Evolutionary conservation across 2,329 filamentous ascomycete species (phyloP), one percentile per base, ranked within the genome.

Genomic region (Fusarium begoniae): DNA sequence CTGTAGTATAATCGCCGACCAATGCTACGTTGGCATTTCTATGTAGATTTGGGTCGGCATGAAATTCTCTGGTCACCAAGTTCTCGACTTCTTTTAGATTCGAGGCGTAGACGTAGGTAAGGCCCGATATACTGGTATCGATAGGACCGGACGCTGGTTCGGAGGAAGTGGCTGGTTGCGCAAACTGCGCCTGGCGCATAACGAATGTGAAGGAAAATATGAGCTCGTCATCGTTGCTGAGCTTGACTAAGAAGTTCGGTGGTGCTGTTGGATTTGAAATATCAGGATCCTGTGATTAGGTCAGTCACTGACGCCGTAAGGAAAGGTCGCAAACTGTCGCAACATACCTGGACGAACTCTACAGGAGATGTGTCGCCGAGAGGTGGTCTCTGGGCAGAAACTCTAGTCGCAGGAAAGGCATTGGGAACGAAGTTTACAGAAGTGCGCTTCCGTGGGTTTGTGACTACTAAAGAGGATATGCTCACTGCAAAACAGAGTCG

Each of bases 1-100:
- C 91, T 1, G 96, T 99, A 6, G 90, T 89, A 80, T 93, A 98
- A 81, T 98, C 95, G 7, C 96, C 96, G n/a, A 99, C 92, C 50
- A 98, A 88, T 79, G 97, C 93, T 44, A 99, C 96, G 80, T 98
- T 98, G 62, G 95, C 89, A 80, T 98, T 98, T 81, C 97, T 98
- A 85, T 99, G 96, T 63, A 99, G 86, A 80, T 99, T 99, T 2
- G 96, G 96, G 80, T 99, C 95, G 75, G 96, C 95, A 77, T 98
- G 95, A 79, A 99, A 98, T 82, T 99, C 96, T 77, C 95, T 89
- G 22, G 96, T 98, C 54, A 98, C 92, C 53, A 99, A 86, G 75
- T 96, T 98, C 80, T 98, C 96, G 61, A 99, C 90, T 79, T 99
- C 96, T 83, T 90, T 93, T 38, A 90, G 85, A 59, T 91, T 97